Evolutionary conservation across 1,284 basidiomycete species (phyloP).

Genomic region (Marasmius tenuissimus): DNA sequence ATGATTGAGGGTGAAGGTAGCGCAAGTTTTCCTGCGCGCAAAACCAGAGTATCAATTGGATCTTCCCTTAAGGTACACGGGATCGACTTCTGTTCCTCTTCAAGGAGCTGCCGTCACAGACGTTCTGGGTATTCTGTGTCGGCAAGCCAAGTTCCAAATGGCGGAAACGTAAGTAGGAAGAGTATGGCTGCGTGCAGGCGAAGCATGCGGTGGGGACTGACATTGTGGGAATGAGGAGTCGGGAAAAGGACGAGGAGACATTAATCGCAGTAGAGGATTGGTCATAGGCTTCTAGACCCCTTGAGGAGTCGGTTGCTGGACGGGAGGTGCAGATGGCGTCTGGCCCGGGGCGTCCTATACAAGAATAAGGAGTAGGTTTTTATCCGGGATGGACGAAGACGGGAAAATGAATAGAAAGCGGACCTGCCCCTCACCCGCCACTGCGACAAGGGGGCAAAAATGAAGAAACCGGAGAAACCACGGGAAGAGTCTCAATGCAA

Average conservation of each 20-base stretch:
- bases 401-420: slow-evolving; percentile 11
- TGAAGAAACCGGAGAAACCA: not conserved
- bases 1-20: too few species aligned
- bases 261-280: not conserved
- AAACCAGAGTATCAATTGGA: too few species aligned
- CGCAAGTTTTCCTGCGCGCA: too few species aligned
- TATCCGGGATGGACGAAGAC: not conserved
- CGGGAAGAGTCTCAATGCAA: not conserved
- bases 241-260: not conserved
- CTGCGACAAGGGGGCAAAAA: not conserved
- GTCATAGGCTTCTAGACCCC: slow-evolving; percentile 34
- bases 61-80: too few species aligned
- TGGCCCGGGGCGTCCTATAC: slow-evolving; percentile 47
- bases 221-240: not conserved
- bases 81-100: too few species aligned
- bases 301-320: slow-evolving; percentile 53
- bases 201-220: too few species aligned
- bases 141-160: too few species aligned
- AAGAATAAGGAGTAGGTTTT: not conserved
- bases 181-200: too few species aligned
- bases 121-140: too few species aligned
- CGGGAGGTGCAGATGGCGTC: slow-evolving; percentile 26
- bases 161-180: too few species aligned
- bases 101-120: too few species aligned
- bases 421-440: not conserved